phyloP scores from a whole-genome alignment of 2,329 filamentous ascomycete species.

The Trichoderma sp. region DNA sequence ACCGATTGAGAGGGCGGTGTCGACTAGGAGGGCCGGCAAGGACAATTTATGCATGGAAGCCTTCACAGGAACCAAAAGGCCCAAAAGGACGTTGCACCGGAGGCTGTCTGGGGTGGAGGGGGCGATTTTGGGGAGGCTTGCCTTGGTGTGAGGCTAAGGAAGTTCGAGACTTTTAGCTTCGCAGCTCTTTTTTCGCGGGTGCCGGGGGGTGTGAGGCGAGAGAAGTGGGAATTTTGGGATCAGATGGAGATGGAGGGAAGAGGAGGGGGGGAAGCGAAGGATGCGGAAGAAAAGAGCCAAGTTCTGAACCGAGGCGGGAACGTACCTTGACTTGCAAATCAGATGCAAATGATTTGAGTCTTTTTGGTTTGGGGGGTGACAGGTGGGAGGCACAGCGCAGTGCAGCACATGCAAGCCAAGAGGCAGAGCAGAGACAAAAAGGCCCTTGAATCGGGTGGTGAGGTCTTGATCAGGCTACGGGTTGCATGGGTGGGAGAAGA shows the following conservation, averaged over 20 bases:
- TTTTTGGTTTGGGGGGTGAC: neutral
- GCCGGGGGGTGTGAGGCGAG: conserved; percentile 7
- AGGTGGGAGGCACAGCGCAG: neutral
- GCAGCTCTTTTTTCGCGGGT: conserved; percentile 10
- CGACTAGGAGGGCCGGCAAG: conserved; percentile 13
- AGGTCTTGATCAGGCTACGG: neutral
- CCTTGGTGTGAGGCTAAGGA: conserved; percentile 19
- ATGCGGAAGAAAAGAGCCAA: neutral
- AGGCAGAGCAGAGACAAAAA: neutral
- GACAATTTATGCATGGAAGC: conserved; percentile 21
- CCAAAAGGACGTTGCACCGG: conserved; percentile 19
- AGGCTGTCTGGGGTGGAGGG: conserved; percentile 15
- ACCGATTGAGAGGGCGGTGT: conserved; percentile 8
- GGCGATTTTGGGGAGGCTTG: conserved; percentile 11
- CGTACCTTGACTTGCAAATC: neutral
- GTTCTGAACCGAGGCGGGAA: conserved; percentile 2
- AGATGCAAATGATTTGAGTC: neutral
- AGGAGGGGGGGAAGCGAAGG: neutral
- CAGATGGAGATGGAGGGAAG: neutral
- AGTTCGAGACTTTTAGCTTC: conserved; percentile 19
- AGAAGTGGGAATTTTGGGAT: neutral
- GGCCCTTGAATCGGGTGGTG: neutral
- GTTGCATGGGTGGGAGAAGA: neutral
- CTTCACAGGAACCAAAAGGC: conserved; percentile 13
- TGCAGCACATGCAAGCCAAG: neutral